Evolutionary conservation across 352 stramenopile species (phyloP), one percentile per base, ranked within the genome.

Genomic region (Globisporangium solare): DNA sequence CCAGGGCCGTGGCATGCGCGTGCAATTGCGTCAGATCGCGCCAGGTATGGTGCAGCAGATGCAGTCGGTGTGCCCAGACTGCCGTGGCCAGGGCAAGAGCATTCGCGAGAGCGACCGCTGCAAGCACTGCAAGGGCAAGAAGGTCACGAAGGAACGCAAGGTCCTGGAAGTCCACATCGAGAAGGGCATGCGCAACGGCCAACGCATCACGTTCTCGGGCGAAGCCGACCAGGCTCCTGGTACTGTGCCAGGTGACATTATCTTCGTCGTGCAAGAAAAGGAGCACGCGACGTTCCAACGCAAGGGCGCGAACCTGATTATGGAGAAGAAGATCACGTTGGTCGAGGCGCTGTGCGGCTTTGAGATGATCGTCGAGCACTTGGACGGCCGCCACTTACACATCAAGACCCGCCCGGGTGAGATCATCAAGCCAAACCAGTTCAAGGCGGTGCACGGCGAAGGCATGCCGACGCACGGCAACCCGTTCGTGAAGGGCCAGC

Each of bases 41-140:
- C 94, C 95, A 6, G 97, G 96, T 22, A 99, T 99, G 96, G 94
- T 99, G 50, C 96, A 98, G 65, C 97, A 99, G 78, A 95, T 98
- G 70, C 97, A 99, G 76, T 89, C 86, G 52, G 71, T 89, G 21
- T 99, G 97, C 67, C 76, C 89, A 22, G 72, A 85, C 57, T 99
- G 97, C 74, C 85, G 86, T 48, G 96, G 96, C 12, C 83, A 98
- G 71, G 97, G 97, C 58, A 95, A 97, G 68, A 92, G 79, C 51
- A 96, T 98, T 61, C 96, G 88, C 61, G 96, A 98, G 68, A 87
- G 74, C 40, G 90, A 97, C 69, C 83, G 86, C n/a, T 98, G 92
- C 87, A 96, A 94, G 70, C 69, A 55, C 31, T 98, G 92, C 74
- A 94, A 91, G 67, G 93, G 92, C 51, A 97, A 96, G 68, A 98